Base-by-base conservation (phyloP, 768 basidiomycete species). In the Phylloporus rhodoxanthus region DNA sequence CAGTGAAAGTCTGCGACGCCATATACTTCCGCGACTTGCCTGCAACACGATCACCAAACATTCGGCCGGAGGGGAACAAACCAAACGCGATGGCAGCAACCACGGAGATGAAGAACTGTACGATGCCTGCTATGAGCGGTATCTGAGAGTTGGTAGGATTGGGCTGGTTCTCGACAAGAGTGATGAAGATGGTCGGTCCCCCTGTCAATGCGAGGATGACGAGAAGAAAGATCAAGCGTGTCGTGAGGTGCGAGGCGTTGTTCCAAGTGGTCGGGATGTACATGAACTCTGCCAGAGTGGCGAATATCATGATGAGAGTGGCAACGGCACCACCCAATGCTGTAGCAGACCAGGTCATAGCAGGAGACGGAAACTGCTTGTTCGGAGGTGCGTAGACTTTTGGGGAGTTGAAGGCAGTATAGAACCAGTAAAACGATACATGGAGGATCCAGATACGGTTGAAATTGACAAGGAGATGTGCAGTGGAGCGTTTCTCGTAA, bases 251-350 rank as follows among this genome's bases (percentile, higher is more conserved):
- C 3, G 91, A 91, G 21, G 94, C 92, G 67, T 98, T 99, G 70
- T 96, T 92, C 96, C 96, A 98, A 8, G 91, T 97, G 4, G 94
- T 96, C 20, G 95, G 95, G 58, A 97, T 95, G 75, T 95, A 96
- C 46, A 86, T 83, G 66, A 94, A 98, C 68, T 99, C 96, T 56
- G 91, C 90, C 23, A 95, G 64, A 20, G 95, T 98, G 36, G 94
- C 96, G 47, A 78, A 68, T 52, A 97, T 85, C 93, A 95, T 95
- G 75, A 99, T 96, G 48, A 81, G 43, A 8, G 92, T 92, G 13
- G 95, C 84, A 47, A 98, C 92, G 8, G 87, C 91, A 45, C 96
- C 96, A 45, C 96, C 96, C n/a, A 99, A 79, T 14, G 92, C 96
- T 13, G 85, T 84, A 30, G 91, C 91, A 20, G 91, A 92, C 92